A percentile compares a stretch with the other conserved stretches of the same genome.
phyloP scores from a whole-genome alignment of 129 eudicot species.

The Scalesia atractyloides region DNA sequence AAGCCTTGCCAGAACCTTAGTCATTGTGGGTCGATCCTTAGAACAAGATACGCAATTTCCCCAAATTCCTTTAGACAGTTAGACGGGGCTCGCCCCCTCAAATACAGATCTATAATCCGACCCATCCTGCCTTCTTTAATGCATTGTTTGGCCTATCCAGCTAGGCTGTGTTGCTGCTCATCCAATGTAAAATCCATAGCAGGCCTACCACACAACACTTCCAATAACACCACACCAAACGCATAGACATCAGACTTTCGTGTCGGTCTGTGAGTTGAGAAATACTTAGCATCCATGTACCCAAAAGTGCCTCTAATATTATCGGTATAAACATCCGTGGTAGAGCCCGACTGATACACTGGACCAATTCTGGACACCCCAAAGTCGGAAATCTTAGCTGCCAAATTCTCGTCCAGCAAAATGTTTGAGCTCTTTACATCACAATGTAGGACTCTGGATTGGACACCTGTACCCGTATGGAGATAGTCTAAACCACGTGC shows the following conservation, averaged over 20 bases:
- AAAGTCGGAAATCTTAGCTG: conserved; percentile 29
- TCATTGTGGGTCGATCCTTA: neutral
- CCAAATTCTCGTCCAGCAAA: conserved; percentile 24
- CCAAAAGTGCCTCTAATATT: conserved; percentile 22
- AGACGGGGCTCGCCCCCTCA: neutral
- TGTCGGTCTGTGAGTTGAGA: conserved; percentile 27
- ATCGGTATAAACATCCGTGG: conserved; percentile 24
- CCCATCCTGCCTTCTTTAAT: neutral
- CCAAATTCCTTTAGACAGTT: neutral
- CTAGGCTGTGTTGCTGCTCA: conserved; percentile 35
- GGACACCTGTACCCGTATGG: conserved; percentile 23
- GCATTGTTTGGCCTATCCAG: conserved; percentile 28
- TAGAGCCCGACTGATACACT: neutral
- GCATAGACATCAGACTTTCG: conserved; percentile 45
- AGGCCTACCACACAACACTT: conserved; percentile 42
- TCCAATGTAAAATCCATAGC: conserved; percentile 37
- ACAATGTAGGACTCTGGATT: conserved; percentile 23
- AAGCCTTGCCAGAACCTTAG: neutral
- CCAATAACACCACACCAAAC: conserved; percentile 43
- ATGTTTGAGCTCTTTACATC: conserved; percentile 33
- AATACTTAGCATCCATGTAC: conserved; percentile 31
- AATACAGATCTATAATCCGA: neutral
- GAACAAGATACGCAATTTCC: neutral
- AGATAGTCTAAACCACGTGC: conserved; percentile 38
- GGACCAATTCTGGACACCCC: conserved; percentile 24